A percentile compares a stretch with the other conserved stretches of the same genome.
Evolutionary conservation across 805 yeast species (phyloP).

Genomic region (Cyberlindnera petersonii): DNA sequence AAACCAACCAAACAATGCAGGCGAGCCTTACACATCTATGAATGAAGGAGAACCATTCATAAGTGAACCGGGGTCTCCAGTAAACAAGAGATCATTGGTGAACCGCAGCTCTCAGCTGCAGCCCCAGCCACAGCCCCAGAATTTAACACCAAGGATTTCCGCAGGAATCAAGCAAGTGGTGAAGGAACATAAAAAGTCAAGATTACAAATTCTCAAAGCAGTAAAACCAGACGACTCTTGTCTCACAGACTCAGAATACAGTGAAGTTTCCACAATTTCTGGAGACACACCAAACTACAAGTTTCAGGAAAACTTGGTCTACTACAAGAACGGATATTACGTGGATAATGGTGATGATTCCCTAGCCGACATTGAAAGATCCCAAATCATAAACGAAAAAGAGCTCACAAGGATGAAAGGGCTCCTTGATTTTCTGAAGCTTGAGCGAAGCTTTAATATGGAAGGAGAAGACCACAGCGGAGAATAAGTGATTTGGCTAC

Average conservation of each 20-base stretch:
- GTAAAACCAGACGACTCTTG: slow-evolving; percentile 11
- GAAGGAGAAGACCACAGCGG: slow-evolving; percentile 1
- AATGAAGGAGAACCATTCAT: not conserved
- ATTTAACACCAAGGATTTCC: slow-evolving; percentile 24
- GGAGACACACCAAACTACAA: slow-evolving; percentile 28
- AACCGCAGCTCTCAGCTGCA: too few relatives aligned
- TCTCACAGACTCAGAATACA: slow-evolving; percentile 24
- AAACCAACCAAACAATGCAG: not conserved
- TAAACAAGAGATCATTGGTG: slow-evolving; percentile 8
- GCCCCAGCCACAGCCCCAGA: slow-evolving; percentile 3
- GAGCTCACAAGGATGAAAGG: slow-evolving; percentile 22
- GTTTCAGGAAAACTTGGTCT: slow-evolving; percentile 20
- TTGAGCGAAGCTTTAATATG: slow-evolving; percentile 19
- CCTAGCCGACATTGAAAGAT: slow-evolving; percentile 22
- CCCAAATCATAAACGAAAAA: slow-evolving; percentile 17
- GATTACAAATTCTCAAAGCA: slow-evolving; percentile 21
- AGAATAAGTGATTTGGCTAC: not conserved
- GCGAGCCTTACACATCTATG: not conserved
- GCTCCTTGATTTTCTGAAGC: slow-evolving; percentile 23
- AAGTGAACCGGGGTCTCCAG: slow-evolving; percentile 20
- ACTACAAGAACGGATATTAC: slow-evolving; percentile 28
- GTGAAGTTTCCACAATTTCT: slow-evolving; percentile 25
- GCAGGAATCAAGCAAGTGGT: slow-evolving; percentile 27
- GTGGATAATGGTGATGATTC: slow-evolving; percentile 22
- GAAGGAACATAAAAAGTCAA: slow-evolving; percentile 23